phyloP scores from a whole-genome alignment of 2,329 filamentous ascomycete genomes.

The Fusarium sublunatum region DNA sequence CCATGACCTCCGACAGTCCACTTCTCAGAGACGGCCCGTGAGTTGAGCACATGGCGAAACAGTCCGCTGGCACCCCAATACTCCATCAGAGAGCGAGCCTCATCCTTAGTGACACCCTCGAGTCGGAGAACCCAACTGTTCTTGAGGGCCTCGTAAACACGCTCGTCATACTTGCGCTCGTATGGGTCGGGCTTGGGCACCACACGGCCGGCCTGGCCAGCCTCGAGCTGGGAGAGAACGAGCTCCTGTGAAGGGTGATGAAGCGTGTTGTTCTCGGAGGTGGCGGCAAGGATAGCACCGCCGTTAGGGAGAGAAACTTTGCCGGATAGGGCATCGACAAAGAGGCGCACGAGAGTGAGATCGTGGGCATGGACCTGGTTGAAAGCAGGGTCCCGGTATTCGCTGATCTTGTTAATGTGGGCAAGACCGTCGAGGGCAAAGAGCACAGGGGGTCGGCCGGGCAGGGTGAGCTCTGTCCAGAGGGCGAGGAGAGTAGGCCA shows the following conservation, averaged over 20 bases:
- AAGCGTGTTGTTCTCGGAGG: constrained; percentile 76
- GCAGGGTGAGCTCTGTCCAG: constrained; percentile 78
- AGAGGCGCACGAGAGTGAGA: constrained; percentile 78
- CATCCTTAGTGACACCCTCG: constrained; percentile 75
- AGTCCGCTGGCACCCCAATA: constrained; percentile 93
- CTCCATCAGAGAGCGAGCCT: constrained; percentile 85
- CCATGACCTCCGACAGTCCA: constrained; percentile 87
- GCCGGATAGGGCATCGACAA: constrained; percentile 77
- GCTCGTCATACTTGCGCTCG: constrained; percentile 66
- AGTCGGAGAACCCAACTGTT: constrained; percentile 67
- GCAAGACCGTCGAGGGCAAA: constrained; percentile 82
- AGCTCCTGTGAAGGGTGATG: constrained; percentile 74
- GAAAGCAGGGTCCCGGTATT: constrained; percentile 78
- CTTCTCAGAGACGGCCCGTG: constrained; percentile 79
- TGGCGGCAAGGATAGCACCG: constrained; percentile 80
- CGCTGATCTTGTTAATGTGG: constrained; percentile 82
- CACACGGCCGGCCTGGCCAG: constrained; percentile 53
- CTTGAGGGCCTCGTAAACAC: constrained; percentile 64
- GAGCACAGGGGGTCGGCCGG: constrained; percentile 69
- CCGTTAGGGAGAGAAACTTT: constrained; percentile 72
- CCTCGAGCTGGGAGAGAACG: constrained; percentile 68
- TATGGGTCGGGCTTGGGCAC: constrained; percentile 63
- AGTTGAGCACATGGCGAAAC: constrained; percentile 75
- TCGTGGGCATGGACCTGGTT: constrained; percentile 88
- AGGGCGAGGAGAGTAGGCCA: constrained; percentile 85